Evolutionary conservation across 1,139 yeast genomes (phyloP), one percentile per base, ranked within the genome.

Genomic region (Pichia terricola): DNA sequence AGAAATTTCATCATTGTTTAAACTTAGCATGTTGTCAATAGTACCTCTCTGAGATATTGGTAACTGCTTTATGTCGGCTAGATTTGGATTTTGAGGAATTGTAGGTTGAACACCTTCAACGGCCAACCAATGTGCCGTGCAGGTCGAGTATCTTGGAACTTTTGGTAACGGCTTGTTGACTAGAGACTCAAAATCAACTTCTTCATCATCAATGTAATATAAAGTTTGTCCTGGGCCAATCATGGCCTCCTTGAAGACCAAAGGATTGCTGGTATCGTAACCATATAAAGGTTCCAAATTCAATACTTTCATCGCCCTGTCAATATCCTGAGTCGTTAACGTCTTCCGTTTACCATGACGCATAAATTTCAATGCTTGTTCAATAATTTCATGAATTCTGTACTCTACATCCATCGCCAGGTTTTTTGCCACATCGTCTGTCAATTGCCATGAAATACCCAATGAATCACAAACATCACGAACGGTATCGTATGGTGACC

Each of bases 391-490:
- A 61, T 91, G 94, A 51, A 94, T 87, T 52, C 98, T 75, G 61
- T 94, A 94, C 66, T 94, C 99, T 31, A 91, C 95, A 63, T 94
- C 99, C 98, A 94, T 91, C 5, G 99, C 98, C 49, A 94, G 69
- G 51, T 94, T 87, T 58, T 87, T 86, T 43, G 96, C 85, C 2
- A 94, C 95, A 50, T 94, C 98, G 49, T 91, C 97, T 26, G 88
- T 86, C 39, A 91, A 67, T 46, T 59, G 62, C 49, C 74, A 81
- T 7, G 70, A 62, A 37, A 91, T 73, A 2, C 98, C 98, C 26
- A 91, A 69, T 3, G 88, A 77, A 58, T 91, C 98, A 0, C 97
- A 96, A 22, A 87, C 96, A 68, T 94, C 98, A 58, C 83, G 83
- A 26, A 94, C 96, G 0, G 98, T 94, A 60, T 94, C 98, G 50